Base-by-base conservation (phyloP, 805 yeast genomes). In the Candida germanica region DNA sequence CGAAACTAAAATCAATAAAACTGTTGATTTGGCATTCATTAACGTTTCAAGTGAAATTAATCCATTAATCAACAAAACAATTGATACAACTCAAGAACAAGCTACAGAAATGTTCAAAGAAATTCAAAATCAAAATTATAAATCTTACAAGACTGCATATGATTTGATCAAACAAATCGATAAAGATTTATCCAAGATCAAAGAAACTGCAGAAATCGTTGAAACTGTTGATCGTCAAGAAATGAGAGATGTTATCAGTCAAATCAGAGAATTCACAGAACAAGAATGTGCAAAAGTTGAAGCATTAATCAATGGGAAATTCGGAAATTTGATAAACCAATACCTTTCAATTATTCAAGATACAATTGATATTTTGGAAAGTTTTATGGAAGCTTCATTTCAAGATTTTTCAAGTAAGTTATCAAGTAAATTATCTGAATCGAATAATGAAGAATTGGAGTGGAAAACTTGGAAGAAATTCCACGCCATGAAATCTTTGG, bases 311-410 rank as follows among this genome's bases (percentile, higher is more conserved):
- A 53, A 50, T 31, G 53, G 48, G 3, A 49, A 44, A 7, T 68
- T 64, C 38, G 54, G 49, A 14, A 21, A 37, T 6, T 36, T 68
- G 9, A 42, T 63, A 27, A 50, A 44, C 8, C 41, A 50, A 26
- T 68, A 67, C 44, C 64, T 58, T 33, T 38, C 39, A 12, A 53
- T 49, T 3, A 46, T 60, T 15, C 73, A 68, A 39, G 58, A 56
- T 19, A 71, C 80, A 24, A 68, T 83, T 35, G 89, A 84, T 44
- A 71, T 80, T 0, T 72, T 80, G 52, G 89, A 83, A 54, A 83
- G 83, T 42, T 84, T 83, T 66, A 79, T 82, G 5, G 88, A 83
- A 36, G 73, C 77, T 5, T 69, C 84, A 19, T 69, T 83, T 36
- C 70, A 63, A 46, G 87, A 82, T 46, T 83, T 80, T 60, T 73